A percentile compares a stretch with the other conserved stretches of the same genome.
Evolutionary conservation across 2,329 filamentous ascomycete species (phyloP).

Genomic region (Lasiodiplodia sp.): DNA sequence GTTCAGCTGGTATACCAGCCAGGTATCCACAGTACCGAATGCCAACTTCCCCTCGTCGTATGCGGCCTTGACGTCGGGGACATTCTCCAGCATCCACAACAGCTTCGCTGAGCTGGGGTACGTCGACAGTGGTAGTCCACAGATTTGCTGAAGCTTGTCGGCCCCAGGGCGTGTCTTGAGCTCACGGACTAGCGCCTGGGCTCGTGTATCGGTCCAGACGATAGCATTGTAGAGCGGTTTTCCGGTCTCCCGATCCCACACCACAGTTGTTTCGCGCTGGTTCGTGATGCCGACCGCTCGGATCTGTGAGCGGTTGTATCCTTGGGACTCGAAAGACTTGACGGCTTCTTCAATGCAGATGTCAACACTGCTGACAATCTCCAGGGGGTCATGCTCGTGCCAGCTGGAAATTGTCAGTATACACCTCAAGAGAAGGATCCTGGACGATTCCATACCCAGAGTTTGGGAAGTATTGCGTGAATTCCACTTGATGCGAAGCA

Average conservation of each 20-base stretch:
- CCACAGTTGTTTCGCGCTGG: conserved; percentile 81
- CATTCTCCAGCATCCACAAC: conserved; percentile 77
- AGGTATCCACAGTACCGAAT: conserved; percentile 83
- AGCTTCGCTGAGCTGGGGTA: conserved; percentile 84
- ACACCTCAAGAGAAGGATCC: not conserved
- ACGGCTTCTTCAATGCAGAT: conserved; percentile 76
- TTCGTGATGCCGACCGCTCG: conserved; percentile 81
- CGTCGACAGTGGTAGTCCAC: conserved; percentile 79
- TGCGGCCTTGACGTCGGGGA: conserved; percentile 68
- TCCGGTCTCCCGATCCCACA: conserved; percentile 79
- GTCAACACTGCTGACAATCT: conserved; percentile 75
- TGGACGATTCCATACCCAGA: conserved; percentile 67
- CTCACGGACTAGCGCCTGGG: conserved; percentile 74
- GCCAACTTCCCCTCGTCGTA: conserved; percentile 75
- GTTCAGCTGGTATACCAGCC: conserved; percentile 81
- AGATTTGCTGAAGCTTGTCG: conserved; percentile 70
- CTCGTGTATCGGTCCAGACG: conserved; percentile 84
- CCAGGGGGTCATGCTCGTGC: conserved; percentile 82
- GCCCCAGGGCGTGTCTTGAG: conserved; percentile 70
- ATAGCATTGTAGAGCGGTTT: conserved; percentile 81
- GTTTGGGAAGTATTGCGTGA: conserved; percentile 79
- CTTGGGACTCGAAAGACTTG: conserved; percentile 69
- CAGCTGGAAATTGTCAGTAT: conserved; percentile 60
- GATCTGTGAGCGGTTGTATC: conserved; percentile 69
- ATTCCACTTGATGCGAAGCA: conserved; percentile 80